A percentile compares a stretch with the other conserved stretches of the same genome.
phyloP scores from a whole-genome alignment of 139 green algal genomes.

The Micractinium sp. region DNA sequence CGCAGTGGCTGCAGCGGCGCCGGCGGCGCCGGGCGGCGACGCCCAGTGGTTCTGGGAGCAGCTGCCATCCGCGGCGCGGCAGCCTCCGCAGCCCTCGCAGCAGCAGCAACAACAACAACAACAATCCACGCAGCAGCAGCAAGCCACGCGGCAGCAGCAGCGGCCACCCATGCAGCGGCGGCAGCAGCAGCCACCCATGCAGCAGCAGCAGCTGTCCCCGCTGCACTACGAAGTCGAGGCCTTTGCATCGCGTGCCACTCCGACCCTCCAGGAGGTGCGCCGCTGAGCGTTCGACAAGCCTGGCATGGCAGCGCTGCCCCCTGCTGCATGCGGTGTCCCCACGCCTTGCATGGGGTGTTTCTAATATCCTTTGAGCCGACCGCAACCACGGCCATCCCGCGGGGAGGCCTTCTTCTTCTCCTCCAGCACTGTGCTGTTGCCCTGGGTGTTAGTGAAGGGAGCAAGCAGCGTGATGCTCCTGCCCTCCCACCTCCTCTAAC shows the following conservation, averaged over 20 bases:
- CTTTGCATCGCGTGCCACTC: conserved; percentile 55
- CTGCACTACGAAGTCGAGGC: conserved; percentile 64
- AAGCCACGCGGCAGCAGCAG: not conserved
- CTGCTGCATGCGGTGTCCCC: too few species aligned
- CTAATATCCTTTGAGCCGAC: too few species aligned
- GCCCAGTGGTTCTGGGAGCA: not conserved
- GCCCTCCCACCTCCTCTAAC: not conserved
- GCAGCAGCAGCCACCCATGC: not conserved
- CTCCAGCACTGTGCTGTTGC: not conserved
- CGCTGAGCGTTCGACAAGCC: not conserved
- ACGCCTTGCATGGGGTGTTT: too few species aligned
- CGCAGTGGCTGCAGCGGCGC: not conserved
- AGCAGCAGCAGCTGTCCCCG: conserved; percentile 14
- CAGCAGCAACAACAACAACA: not conserved
- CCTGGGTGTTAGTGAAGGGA: too few species aligned
- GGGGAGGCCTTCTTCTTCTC: not conserved
- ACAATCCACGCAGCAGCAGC: not conserved
- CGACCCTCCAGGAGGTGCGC: conserved; percentile 38
- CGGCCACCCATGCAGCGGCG: not conserved
- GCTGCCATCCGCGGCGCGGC: not conserved
- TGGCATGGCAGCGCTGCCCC: too few species aligned
- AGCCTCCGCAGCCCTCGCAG: not conserved
- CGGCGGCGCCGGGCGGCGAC: not conserved
- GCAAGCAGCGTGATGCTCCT: not conserved
- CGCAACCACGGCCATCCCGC: not conserved